Evolutionary conservation across 2,329 filamentous ascomycete genomes (phyloP).

Genomic region (Botryosphaeria dothidea): DNA sequence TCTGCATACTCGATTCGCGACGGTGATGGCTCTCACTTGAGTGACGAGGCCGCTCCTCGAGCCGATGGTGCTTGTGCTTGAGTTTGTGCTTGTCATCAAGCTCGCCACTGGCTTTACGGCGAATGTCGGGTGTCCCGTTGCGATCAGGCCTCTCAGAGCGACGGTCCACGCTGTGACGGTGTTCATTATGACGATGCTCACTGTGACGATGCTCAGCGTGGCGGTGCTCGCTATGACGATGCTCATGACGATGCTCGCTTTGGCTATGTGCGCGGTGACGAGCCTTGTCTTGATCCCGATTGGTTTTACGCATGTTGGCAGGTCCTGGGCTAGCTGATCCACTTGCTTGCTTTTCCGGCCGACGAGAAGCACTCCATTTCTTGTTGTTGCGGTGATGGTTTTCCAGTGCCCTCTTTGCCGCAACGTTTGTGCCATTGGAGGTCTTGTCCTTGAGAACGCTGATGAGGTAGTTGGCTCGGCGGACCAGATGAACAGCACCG

Average conservation of each 20-base stretch:
- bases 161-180: slow-evolving; percentile 42
- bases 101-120: slow-evolving; percentile 48
- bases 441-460: slow-evolving; percentile 92
- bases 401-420: slow-evolving; percentile 77
- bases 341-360: slow-evolving; percentile 57
- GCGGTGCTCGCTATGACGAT: slow-evolving; percentile 35
- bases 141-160: slow-evolving; percentile 35
- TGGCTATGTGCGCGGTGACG: slow-evolving; percentile 31
- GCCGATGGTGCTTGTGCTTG: slow-evolving; percentile 52
- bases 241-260: slow-evolving; percentile 11
- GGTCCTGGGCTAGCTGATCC: slow-evolving; percentile 73
- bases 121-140: slow-evolving; percentile 47
- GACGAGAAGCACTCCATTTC: slow-evolving; percentile 61
- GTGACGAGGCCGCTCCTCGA: slow-evolving; percentile 48
- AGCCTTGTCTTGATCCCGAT: slow-evolving; percentile 40
- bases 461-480: slow-evolving; percentile 89
- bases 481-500: slow-evolving; percentile 94
- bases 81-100: slow-evolving; percentile 48
- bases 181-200: slow-evolving; percentile 40
- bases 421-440: slow-evolving; percentile 61
- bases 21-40: slow-evolving; percentile 26
- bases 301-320: slow-evolving; percentile 35
- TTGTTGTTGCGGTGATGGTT: slow-evolving; percentile 96
- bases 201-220: slow-evolving; percentile 29
- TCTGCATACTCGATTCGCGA: slow-evolving; percentile 25